These are phyloP conservation scores for Articulospora tetracladia DNA, from an alignment of 495 filamentous ascomycete genomes.

Conservation along the genomic window DNA sequence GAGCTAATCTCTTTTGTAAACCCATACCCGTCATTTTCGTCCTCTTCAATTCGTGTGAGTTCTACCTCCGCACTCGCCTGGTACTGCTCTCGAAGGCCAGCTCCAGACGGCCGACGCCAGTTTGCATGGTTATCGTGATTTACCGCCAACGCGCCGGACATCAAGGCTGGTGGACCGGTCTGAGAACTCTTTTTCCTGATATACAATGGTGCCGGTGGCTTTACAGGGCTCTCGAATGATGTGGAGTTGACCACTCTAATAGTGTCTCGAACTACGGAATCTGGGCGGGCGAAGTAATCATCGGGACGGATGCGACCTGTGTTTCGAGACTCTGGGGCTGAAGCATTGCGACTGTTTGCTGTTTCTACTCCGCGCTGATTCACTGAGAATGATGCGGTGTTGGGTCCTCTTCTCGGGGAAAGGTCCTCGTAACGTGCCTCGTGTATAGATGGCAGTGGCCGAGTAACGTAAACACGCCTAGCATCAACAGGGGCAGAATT, in stretches of 20 bases:
- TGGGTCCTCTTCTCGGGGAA: conserved; percentile 11
- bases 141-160: conserved; percentile 8
- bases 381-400: background rate
- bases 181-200: conserved; percentile 47
- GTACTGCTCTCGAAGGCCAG: conserved; percentile 19
- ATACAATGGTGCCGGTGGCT: conserved; percentile 39
- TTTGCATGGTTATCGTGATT: background rate
- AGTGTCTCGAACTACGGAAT: conserved; percentile 36
- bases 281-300: conserved; percentile 31
- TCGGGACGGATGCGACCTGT: conserved; percentile 24
- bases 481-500: conserved; percentile 54
- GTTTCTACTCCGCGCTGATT: background rate
- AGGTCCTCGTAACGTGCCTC: conserved; percentile 37
- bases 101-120: conserved; percentile 16
- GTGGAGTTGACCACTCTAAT: conserved; percentile 46
- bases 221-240: conserved; percentile 23
- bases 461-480: conserved; percentile 31
- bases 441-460: conserved; percentile 47
- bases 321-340: conserved; percentile 27
- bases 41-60: conserved; percentile 28
- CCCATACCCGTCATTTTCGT: conserved; percentile 11
- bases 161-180: conserved; percentile 6
- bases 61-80: background rate
- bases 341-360: conserved; percentile 25
- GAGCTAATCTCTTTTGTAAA: conserved; percentile 13